Base-by-base conservation (phyloP, 208 protist genomes). In the Leishmania aethiopica region DNA sequence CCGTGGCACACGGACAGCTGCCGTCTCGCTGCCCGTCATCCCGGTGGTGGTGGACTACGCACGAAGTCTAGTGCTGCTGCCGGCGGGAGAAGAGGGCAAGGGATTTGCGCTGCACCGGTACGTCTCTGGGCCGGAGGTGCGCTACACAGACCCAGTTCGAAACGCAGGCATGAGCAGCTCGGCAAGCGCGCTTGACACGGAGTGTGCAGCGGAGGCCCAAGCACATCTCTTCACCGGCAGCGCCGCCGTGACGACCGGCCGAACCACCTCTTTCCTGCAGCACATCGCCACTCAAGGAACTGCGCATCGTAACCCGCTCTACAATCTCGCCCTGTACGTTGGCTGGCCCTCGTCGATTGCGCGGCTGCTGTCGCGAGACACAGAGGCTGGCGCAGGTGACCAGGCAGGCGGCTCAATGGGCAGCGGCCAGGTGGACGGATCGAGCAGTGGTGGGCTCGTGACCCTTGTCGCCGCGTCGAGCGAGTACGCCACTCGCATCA, bases 101-200 rank as follows among this genome's bases (percentile, higher is more conserved):
- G 89, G 87, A 19, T 95, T 95, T 77, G 85, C 87, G 47, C 82
- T 94, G 5, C 66, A 89, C 57, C 88, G 83, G 53, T 94, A 93
- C 79, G 67, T 81, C 55, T 84, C 88, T 3, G 82, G 81, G 19
- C 73, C 80, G 1, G 84, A 84, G 40, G 32, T 69, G 53, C 45
- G 47, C 25, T 79, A 67, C 32, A 64, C 71, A 11, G 59, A 70
- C 13, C 78, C 40, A 13, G 67, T 45, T 15, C 17, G 25, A 1
- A 10, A 11, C 51, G 32, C 49, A 8, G 79, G 35, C 42, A 47
- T 37, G 59, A 22, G 17, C 67, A 13, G 7, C 45, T 28, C 35
- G 37, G 49, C 64, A 35, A 37, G n/a, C 42, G 17, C 57, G 11
- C 17, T 3, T 55, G 32, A 42, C 53, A 60, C 10, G 10, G 42